phyloP scores from a whole-genome alignment of 139 green algal genomes.

The Volvox africanus region DNA sequence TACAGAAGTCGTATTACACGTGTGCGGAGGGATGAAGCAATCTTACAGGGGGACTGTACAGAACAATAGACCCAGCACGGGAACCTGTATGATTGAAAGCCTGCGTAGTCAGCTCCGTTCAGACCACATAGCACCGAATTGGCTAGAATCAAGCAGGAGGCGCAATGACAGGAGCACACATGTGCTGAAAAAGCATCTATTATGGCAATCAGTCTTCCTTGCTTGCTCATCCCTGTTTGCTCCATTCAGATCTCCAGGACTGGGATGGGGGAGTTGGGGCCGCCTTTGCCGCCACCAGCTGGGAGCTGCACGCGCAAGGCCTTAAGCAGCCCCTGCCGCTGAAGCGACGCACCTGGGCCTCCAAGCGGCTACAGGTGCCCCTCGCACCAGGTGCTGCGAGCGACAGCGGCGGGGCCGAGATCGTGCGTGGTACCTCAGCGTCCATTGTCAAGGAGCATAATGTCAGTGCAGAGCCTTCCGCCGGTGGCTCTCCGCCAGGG shows the following conservation, averaged over 20 bases:
- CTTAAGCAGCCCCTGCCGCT: not conserved
- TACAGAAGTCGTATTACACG: not conserved
- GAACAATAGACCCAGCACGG: no score
- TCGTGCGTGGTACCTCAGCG: no score
- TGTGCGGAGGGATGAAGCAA: not conserved
- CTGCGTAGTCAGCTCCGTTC: no score
- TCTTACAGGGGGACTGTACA: no score
- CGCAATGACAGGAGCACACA: no score
- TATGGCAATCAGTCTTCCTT: no score
- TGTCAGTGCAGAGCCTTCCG: not conserved
- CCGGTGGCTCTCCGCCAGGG: not conserved
- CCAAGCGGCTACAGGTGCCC: not conserved
- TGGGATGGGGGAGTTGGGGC: not conserved
- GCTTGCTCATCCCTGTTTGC: not conserved
- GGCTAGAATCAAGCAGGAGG: no score
- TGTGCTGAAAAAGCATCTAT: no score
- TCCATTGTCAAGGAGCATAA: not conserved
- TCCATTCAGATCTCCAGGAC: slow-evolving; percentile 4
- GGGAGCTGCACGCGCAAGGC: slow-evolving; percentile 5
- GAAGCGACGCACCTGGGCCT: not conserved
- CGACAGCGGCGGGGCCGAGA: no score
- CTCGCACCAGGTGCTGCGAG: no score
- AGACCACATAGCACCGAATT: no score
- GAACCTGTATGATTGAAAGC: no score
- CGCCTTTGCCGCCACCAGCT: not conserved